Base-by-base conservation (phyloP, 768 basidiomycete genomes). In the Leccinum longicurvipes region DNA sequence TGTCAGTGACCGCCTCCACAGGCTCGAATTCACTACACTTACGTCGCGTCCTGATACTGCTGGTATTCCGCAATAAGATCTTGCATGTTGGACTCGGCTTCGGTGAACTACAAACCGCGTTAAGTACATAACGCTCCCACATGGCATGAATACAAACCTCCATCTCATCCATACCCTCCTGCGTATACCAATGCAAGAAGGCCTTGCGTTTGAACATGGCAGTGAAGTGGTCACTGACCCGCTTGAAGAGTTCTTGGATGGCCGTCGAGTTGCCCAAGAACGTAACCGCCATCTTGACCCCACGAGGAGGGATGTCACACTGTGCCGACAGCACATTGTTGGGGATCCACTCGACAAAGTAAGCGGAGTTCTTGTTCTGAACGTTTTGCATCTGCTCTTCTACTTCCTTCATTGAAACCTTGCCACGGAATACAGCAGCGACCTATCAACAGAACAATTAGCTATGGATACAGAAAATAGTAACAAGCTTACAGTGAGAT, bases 91-190 rank as follows among this genome's bases (percentile, higher is more conserved):
- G 91, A 94, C 77, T 98, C 95, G 54, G 95, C 96, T 75, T 98
- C 96, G 60, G 96, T 95, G 83, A 98, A 93, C 83, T 86, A 63
- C 12, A 11, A 50, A 15, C 5, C 5, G 15, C 45, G 19, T 32
- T 64, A 19, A 62, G 52, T 19, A 57, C 24, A 17, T 21, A 8
- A 42, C 24, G 24, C 21, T 17, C 9, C 4, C 47, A 12, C 28
- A 32, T 8, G 8, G 7, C 21, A 41, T 27, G 4, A 34, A n/a
- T 3, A 70, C 78, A 45, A 50, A 82, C 82, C 80, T 94, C 91
- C 91, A 93, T 92, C 82, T 93, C 93, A 71, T 94, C 96, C 96
- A 99, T 98, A 73, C 97, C 97, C 80, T 98, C 97, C 73, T 96
- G 93, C 32, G 95, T 98, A 76, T 98, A 98, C 95, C 95, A 96